Evolutionary conservation across 179 eudicot species (phyloP), one percentile per base, ranked within the genome.

Genomic region (Silene coronaria): DNA sequence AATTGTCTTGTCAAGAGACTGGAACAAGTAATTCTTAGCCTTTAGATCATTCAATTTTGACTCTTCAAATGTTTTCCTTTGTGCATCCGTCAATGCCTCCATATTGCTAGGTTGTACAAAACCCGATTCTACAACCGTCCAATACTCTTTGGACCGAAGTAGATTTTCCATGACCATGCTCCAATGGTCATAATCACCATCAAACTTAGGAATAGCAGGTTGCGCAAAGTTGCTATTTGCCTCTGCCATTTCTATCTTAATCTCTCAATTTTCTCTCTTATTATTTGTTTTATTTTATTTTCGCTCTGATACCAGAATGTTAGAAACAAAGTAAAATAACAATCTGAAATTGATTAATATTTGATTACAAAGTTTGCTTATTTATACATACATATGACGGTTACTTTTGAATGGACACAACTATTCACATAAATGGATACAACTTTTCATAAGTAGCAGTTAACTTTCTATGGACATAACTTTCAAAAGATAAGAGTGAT

Each of bases 111-210:
- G 32, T 67, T 21, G 5, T 22, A 3, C 24, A 3, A 14, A 9
- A 8, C 67, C 57, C 6, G 38, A 19, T 10, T 34, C 12, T 17
- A 69, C 67, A 0, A 76, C 34, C 0, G 58, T 51, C 67, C 65
- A 58, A 8, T 34, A 51, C 38, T 69, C 79, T 19, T 76, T 68
- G 28, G 68, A 68, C 28, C 74, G 23, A 0, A 76, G 67, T 3
- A 76, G 8, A 30, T 76, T 68, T 32, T 76, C 79, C 74, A 76
- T 76, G 23, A 76, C 55, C 67, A 76, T 27, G 14, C 67, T 57
- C 79, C 73, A 67, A 59, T 76, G 67, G 19, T 76, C 79, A 66
- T 76, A 76, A 55, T 66, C 30, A 10, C 72, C 73, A 65, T 73
- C 76, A 22, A 34, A 73, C 24, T 45, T 61, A 1, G 69, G 76